A percentile compares a stretch with the other conserved stretches of the same genome.
Evolutionary conservation across 2,329 filamentous ascomycete genomes (phyloP).

Genomic region (Plenodomus lindquistii): DNA sequence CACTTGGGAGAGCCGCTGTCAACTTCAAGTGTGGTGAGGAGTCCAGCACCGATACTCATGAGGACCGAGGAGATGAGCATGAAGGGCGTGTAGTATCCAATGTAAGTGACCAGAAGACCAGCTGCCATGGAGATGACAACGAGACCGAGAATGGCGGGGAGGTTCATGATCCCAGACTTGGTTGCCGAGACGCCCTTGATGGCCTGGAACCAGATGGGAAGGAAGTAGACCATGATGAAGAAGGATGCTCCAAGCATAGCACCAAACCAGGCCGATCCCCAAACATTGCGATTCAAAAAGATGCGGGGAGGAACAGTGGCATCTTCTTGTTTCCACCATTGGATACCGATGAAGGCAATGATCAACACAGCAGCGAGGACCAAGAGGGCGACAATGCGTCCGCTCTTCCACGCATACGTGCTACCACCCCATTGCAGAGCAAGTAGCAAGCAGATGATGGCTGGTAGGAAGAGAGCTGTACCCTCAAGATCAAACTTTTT

Average conservation of each 20-base stretch:
- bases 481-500: conserved; percentile 54
- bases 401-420: conserved; percentile 52
- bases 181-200: conserved; percentile 53
- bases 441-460: conserved; percentile 54
- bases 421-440: conserved; percentile 57
- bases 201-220: conserved; percentile 55
- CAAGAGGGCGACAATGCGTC: conserved; percentile 52
- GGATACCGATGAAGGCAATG: conserved; percentile 47
- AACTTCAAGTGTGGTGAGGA: conserved; percentile 49
- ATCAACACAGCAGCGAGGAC: conserved; percentile 51
- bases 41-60: conserved; percentile 52
- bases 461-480: conserved; percentile 49
- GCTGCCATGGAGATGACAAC: conserved; percentile 49
- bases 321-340: conserved; percentile 49
- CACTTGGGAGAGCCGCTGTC: conserved; percentile 44
- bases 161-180: conserved; percentile 54
- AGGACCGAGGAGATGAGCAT: conserved; percentile 49
- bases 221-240: conserved; percentile 52
- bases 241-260: conserved; percentile 50
- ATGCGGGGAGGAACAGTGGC: conserved; percentile 54
- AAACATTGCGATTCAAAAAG: conserved; percentile 51
- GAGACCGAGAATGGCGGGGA: conserved; percentile 52
- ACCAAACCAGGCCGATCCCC: conserved; percentile 47
- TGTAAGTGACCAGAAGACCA: conserved; percentile 45
- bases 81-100: conserved; percentile 57